Percentiles rank a stretch among this genome's conserved stretches.
Conservation (phyloP, 139 green algal species). For the Auxenochlorella pyrenoidosa region DNA sequence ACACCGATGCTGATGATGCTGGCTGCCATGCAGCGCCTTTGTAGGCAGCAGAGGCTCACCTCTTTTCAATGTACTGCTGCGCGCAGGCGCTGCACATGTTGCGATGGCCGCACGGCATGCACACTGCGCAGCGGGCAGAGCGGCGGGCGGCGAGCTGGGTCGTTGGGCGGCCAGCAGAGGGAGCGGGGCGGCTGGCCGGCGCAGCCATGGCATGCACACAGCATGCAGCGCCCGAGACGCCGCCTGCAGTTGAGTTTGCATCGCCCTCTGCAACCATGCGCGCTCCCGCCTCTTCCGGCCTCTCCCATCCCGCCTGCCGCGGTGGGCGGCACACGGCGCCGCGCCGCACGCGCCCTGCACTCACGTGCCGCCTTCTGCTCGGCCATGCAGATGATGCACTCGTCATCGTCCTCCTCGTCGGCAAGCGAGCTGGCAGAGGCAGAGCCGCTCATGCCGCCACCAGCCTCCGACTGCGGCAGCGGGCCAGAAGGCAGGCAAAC, state of each 20-base stretch:
- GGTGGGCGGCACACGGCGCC: not conserved
- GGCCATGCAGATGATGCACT: slow-evolving; percentile 20
- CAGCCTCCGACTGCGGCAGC: not conserved
- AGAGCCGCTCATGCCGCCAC: not conserved
- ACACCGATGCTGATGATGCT: not conserved
- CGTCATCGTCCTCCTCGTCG: not conserved
- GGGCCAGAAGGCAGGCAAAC: too few relatives aligned
- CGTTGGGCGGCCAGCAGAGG: too few relatives aligned
- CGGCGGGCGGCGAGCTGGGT: not conserved
- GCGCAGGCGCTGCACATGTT: slow-evolving; percentile 15
- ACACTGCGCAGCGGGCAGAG: not conserved
- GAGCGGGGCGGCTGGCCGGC: not conserved
- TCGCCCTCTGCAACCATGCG: not conserved
- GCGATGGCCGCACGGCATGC: slow-evolving; percentile 28
- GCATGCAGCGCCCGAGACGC: not conserved
- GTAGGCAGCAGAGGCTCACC: not conserved
- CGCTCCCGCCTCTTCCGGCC: too few relatives aligned
- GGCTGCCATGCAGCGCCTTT: not conserved
- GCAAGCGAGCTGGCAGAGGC: not conserved
- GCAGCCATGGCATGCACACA: not conserved
- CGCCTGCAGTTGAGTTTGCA: too few relatives aligned
- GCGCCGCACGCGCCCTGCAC: not conserved
- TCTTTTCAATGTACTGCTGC: not conserved
- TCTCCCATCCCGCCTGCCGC: too few relatives aligned
- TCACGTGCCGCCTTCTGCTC: slow-evolving; percentile 1